phyloP scores from a whole-genome alignment of 345 rosid genomes.

The Limnanthes douglasii region DNA sequence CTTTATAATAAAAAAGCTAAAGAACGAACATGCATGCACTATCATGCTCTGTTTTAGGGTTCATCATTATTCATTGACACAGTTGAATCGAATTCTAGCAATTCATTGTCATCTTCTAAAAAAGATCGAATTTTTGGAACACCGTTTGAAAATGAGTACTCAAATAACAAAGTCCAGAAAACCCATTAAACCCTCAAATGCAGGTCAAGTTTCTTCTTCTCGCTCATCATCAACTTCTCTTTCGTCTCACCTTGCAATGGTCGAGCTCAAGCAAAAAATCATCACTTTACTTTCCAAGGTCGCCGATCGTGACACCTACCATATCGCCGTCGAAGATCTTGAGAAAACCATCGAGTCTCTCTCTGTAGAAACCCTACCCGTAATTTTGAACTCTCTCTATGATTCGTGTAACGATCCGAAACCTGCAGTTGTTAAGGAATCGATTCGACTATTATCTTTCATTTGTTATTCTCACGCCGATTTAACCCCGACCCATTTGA shows the following conservation, averaged over 20 bases:
- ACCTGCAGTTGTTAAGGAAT: slow-evolving; percentile 75
- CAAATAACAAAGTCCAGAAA: slow-evolving; percentile 18
- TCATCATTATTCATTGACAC: too few species aligned
- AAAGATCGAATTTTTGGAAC: too few species aligned
- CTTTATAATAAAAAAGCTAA: too few species aligned
- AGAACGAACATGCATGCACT: too few species aligned
- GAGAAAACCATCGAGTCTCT: slow-evolving; percentile 48
- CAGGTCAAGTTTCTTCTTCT: slow-evolving; percentile 12
- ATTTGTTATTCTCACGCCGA: slow-evolving; percentile 45
- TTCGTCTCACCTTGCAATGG: slow-evolving; percentile 77
- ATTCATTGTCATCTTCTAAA: too few species aligned
- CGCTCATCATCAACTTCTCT: slow-evolving; percentile 25
- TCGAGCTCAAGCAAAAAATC: slow-evolving; percentile 74
- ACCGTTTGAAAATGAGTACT: slow-evolving; percentile 27
- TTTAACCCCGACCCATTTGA: slow-evolving; percentile 44
- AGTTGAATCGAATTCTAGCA: too few species aligned
- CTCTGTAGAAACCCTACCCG: slow-evolving; percentile 59
- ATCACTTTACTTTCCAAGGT: slow-evolving; percentile 65
- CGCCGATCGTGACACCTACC: slow-evolving; percentile 89
- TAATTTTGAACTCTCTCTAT: slow-evolving; percentile 72
- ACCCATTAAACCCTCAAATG: slow-evolving; percentile 19
- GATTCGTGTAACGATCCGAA: slow-evolving; percentile 64
- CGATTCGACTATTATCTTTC: slow-evolving; percentile 53
- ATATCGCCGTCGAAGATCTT: slow-evolving; percentile 81
- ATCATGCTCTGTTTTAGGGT: too few species aligned